Evolutionary conservation across 768 basidiomycete species (phyloP), one percentile per base, ranked within the genome.

Genomic region (Cytidiella melzeri): DNA sequence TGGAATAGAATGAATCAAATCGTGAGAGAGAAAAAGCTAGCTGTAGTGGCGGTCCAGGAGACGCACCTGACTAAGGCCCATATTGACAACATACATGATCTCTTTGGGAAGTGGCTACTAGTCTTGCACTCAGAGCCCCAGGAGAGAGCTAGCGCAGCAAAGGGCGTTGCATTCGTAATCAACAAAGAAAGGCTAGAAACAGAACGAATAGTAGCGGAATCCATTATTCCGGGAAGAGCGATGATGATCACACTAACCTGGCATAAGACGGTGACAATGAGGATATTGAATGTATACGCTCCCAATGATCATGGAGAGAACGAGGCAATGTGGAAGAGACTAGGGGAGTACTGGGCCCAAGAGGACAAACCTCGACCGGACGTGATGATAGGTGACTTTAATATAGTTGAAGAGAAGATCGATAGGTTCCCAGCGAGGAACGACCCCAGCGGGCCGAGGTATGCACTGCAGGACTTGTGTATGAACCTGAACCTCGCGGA

Each of bases 321-420:
- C 20, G 30, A 11, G 10, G 5, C 20, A 6, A 58, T 58, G 53
- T 60, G 57, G 59, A 30, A 51, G 1, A 11, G 39, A 0, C 20
- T 60, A 1, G 10, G 19, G 1, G 20, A 19, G 0, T 37, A 12
- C 24, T 51, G 26, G 36, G 24, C 19, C 1, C 5, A 15, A 0
- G 15, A 44, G 15, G 18, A 15, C 0, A 6, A 43, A 0, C 52
- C 50, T 0, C 19, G 36, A 7, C 58, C 58, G 0, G 47, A 57
- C 21, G 20, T 57, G 1, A 10, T 61, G 3, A 36, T 49, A 0
- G 56, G 54, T 2, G 57, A 61, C 46, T 47, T 43, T 25, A 59
- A 61, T 21, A 34, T 57, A 7, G 54, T 57, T 3, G 50, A 57
- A 19, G 54, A 55, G 4, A 20, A 18, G 1, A 45, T 58, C 9